Evolutionary conservation across 2,329 filamentous ascomycete species (phyloP).

Genomic region (Arachnomyces sp.): DNA sequence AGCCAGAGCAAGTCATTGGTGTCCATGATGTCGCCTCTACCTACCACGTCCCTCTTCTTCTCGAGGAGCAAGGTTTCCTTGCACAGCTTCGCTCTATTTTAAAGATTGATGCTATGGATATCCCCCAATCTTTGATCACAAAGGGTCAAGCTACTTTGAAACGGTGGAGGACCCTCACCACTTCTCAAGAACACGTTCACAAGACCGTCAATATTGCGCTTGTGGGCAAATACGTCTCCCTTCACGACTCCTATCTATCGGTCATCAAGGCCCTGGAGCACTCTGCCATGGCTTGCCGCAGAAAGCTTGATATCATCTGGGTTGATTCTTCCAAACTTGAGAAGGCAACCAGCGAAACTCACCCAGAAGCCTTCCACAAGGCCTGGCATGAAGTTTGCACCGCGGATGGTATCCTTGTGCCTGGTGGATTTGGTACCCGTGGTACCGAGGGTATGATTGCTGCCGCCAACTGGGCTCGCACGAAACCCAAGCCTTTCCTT

Average conservation of each 20-base stretch:
- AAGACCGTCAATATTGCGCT: constrained; percentile 72
- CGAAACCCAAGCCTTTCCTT: constrained; percentile 70
- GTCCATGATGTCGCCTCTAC: constrained; percentile 83
- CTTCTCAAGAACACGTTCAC: constrained; percentile 55
- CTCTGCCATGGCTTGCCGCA: constrained; percentile 73
- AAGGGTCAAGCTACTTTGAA: constrained; percentile 66
- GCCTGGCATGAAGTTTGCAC: constrained; percentile 74
- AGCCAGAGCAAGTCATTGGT: constrained; percentile 72
- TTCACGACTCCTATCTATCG: constrained; percentile 78
- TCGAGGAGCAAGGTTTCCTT: constrained; percentile 71
- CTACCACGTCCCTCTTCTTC: constrained; percentile 90
- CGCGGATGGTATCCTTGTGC: constrained; percentile 46
- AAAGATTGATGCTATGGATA: constrained; percentile 50
- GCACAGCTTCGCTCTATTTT: constrained; percentile 58
- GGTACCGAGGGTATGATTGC: constrained; percentile 87
- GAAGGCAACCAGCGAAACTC: constrained; percentile 48
- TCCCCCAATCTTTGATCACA: constrained; percentile 46
- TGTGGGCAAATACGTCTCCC: constrained; percentile 83
- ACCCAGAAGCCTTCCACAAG: constrained; percentile 69
- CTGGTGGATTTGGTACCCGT: constrained; percentile 69
- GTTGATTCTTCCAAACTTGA: constrained; percentile 83
- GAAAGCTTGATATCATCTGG: constrained; percentile 72
- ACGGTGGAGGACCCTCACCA: constrained; percentile 66
- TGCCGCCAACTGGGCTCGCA: constrained; percentile 77
- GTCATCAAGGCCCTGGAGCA: constrained; percentile 86